A percentile compares a stretch with the other conserved stretches of the same genome.
Conservation (phyloP, 2,329 filamentous ascomycete species). For the Penicillium crustosum region DNA sequence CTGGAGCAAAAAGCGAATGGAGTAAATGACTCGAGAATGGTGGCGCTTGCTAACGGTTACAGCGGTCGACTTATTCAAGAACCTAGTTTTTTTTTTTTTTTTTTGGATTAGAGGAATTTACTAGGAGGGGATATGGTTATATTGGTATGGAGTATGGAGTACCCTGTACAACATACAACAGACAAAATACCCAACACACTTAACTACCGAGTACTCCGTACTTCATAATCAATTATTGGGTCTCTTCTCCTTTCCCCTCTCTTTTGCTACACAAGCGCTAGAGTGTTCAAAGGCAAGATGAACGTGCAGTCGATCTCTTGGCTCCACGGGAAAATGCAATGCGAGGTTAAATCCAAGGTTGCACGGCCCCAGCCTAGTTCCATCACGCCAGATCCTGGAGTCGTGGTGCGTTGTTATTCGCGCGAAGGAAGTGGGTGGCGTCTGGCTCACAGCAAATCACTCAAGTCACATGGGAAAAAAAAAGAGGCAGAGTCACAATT, state of each 20-base stretch:
- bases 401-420: constrained; percentile 24
- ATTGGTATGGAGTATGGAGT: too few relatives aligned
- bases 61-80: constrained; percentile 1
- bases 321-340: constrained; percentile 28
- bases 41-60: constrained; percentile 9
- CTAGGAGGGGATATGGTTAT: background rate
- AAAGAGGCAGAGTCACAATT: background rate
- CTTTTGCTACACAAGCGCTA: constrained; percentile 6
- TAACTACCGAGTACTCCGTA: too few relatives aligned
- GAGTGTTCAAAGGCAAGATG: constrained; percentile 19
- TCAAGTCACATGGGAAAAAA: constrained; percentile 6
- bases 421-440: background rate
- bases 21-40: constrained; percentile 3
- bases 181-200: background rate
- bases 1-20: background rate
- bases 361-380: constrained; percentile 19
- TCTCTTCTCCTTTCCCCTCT: background rate
- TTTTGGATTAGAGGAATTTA: background rate
- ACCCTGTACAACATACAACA: background rate
- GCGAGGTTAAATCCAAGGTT: constrained; percentile 29
- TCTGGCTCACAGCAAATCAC: constrained; percentile 6
- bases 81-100: too few relatives aligned
- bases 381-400: constrained; percentile 15
- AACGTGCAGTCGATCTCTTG: constrained; percentile 32
- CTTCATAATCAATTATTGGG: background rate